These are phyloP conservation scores for Sarcodon aspratus DNA, from an alignment of 768 basidiomycete species.

Conservation along the genomic window DNA sequence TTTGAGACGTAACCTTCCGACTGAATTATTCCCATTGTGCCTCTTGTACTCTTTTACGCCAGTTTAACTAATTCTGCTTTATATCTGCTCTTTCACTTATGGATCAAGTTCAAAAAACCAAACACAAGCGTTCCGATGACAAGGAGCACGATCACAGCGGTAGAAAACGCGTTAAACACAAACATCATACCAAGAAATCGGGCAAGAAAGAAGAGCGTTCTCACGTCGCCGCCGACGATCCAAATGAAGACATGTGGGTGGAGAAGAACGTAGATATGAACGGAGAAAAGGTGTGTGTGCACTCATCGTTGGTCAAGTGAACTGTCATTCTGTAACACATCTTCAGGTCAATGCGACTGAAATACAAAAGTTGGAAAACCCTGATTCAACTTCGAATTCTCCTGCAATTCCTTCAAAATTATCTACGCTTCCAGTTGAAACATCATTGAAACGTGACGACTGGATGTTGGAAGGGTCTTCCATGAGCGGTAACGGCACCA, in stretches of 20 bases:
- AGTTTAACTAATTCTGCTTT: no score
- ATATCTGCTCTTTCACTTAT: no score
- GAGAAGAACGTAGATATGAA: constrained; percentile 81
- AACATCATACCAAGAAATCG: constrained; percentile 20
- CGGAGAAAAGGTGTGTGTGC: constrained; percentile 51
- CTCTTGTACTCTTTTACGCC: no score
- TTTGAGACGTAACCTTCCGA: no score
- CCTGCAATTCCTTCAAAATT: constrained; percentile 21
- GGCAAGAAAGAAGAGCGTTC: constrained; percentile 31
- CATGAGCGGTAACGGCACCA: not conserved
- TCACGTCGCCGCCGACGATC: constrained; percentile 58
- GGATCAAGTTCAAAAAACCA: constrained; percentile 9
- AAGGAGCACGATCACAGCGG: constrained; percentile 29
- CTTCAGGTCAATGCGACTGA: constrained; percentile 51
- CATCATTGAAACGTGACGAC: constrained; percentile 57
- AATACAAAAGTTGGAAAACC: constrained; percentile 66
- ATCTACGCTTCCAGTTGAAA: constrained; percentile 16
- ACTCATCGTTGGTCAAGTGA: constrained; percentile 1
- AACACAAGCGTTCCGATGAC: constrained; percentile 24
- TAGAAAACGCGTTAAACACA: constrained; percentile 46
- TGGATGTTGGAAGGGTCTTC: constrained; percentile 81
- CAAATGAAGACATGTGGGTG: constrained; percentile 69
- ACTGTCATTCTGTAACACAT: constrained; percentile 1
- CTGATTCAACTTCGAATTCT: constrained; percentile 57
- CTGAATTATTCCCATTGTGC: no score